Conservation (phyloP, 805 yeast species). For the Alloascoidea africana region DNA sequence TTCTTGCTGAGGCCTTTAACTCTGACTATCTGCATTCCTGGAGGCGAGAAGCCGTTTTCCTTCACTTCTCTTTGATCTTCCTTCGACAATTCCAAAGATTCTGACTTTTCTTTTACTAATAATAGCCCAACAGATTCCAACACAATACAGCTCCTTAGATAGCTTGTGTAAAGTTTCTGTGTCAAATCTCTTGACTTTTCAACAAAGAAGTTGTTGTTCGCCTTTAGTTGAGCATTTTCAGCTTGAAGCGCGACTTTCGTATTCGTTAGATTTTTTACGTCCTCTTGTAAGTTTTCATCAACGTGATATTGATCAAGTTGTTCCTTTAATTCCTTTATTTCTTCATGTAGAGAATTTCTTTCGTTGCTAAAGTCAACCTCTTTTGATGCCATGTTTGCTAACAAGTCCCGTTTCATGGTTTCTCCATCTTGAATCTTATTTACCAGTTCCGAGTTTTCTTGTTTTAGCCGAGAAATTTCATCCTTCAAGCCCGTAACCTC, state of each 20-base stretch:
- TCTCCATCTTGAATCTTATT: constrained; percentile 14
- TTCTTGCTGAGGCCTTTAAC: background rate
- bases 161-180: constrained; percentile 19
- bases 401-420: constrained; percentile 41
- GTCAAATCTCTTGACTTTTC: constrained; percentile 28
- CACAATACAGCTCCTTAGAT: constrained; percentile 31
- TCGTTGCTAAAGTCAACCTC: constrained; percentile 45
- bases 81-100: too few species aligned
- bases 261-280: background rate
- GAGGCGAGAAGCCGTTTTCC: constrained; percentile 20
- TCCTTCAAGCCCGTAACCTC: background rate
- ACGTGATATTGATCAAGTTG: constrained; percentile 30
- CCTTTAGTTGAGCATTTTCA: background rate
- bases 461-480: background rate
- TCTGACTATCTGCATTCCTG: constrained; percentile 19
- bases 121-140: constrained; percentile 70
- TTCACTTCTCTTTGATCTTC: too few species aligned
- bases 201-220: constrained; percentile 12
- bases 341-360: constrained; percentile 30
- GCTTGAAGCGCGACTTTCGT: background rate
- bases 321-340: constrained; percentile 29
- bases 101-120: too few species aligned
- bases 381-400: constrained; percentile 52
- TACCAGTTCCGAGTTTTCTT: constrained; percentile 6
- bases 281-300: background rate